Percentiles rank a stretch among this genome's conserved stretches.
Conservation (phyloP, 768 basidiomycete species). For the Kwoniella pini region DNA sequence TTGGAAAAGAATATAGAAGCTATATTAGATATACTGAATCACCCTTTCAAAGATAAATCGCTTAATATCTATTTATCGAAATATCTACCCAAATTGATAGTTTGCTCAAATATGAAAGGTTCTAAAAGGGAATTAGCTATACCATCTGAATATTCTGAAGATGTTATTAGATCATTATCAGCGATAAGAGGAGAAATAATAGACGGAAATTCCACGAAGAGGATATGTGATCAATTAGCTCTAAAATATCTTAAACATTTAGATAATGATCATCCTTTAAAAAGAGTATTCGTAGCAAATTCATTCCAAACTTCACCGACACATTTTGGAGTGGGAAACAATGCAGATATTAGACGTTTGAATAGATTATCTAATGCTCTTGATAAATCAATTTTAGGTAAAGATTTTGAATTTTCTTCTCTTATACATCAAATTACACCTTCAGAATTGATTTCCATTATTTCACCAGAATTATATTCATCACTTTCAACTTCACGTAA, state of each 20-base stretch:
- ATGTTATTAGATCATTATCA: slow-evolving; percentile 10
- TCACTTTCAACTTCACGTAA: slow-evolving; percentile 19
- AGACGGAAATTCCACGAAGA: slow-evolving; percentile 1
- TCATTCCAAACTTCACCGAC: not conserved
- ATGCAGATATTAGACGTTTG: slow-evolving; percentile 19
- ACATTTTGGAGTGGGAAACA: not conserved
- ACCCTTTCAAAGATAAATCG: not conserved
- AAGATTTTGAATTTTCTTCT: not conserved
- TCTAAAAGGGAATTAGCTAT: slow-evolving; percentile 12
- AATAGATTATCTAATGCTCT: slow-evolving; percentile 9
- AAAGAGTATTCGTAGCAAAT: not conserved
- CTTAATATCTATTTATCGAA: slow-evolving; percentile 11
- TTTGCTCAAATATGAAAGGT: not conserved
- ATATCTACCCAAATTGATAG: slow-evolving; percentile 17
- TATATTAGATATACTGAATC: slow-evolving; percentile 28
- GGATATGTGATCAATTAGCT: slow-evolving; percentile 2
- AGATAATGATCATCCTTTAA: slow-evolving; percentile 20
- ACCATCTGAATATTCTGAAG: not conserved
- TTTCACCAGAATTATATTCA: slow-evolving; percentile 27
- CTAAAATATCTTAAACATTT: slow-evolving; percentile 15
- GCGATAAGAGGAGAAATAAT: slow-evolving; percentile 3
- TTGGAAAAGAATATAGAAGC: slow-evolving; percentile 8
- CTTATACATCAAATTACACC: slow-evolving; percentile 26
- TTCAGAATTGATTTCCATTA: slow-evolving; percentile 26
- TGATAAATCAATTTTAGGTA: not conserved